Conservation (phyloP, 2,329 filamentous ascomycete genomes). For the Phialophora macrospora region DNA sequence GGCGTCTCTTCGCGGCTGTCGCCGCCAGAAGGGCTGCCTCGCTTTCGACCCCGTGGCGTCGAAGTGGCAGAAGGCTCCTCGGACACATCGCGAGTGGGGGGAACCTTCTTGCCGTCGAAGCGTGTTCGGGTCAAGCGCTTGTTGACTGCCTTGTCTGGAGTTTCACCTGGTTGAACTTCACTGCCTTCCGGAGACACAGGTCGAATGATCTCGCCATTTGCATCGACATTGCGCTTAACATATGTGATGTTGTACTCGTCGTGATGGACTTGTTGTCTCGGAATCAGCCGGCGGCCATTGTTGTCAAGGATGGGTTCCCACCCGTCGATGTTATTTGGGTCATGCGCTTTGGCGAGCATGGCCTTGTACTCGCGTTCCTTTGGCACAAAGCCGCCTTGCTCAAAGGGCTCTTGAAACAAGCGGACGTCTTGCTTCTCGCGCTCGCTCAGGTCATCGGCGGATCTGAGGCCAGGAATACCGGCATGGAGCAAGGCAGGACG, state of each 20-base stretch:
- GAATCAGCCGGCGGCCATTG: slow-evolving; percentile 40
- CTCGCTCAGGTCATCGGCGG: slow-evolving; percentile 36
- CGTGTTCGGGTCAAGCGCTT: slow-evolving; percentile 35
- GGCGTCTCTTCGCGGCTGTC: slow-evolving; percentile 32
- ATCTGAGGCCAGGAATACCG: slow-evolving; percentile 44
- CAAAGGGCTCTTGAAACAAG: slow-evolving; percentile 62
- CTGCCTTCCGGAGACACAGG: slow-evolving; percentile 28
- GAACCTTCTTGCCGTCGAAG: slow-evolving; percentile 38
- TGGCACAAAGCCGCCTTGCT: slow-evolving; percentile 56
- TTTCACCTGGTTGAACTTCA: slow-evolving; percentile 23
- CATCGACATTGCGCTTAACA: slow-evolving; percentile 30
- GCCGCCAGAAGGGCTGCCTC: slow-evolving; percentile 27
- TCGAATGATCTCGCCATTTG: slow-evolving; percentile 32
- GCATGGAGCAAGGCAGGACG: slow-evolving; percentile 34
- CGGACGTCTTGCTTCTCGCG: slow-evolving; percentile 44
- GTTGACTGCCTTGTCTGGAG: slow-evolving; percentile 31
- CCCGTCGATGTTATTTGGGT: slow-evolving; percentile 47
- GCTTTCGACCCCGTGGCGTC: slow-evolving; percentile 27
- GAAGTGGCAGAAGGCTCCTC: slow-evolving; percentile 33
- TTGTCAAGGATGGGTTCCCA: slow-evolving; percentile 48
- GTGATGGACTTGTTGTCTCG: slow-evolving; percentile 32
- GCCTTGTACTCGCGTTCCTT: slow-evolving; percentile 50
- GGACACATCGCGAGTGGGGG: slow-evolving; percentile 36
- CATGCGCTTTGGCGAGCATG: slow-evolving; percentile 45
- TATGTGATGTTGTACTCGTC: slow-evolving; percentile 37